These are phyloP conservation scores for Cutaneotrichosporon cavernicola DNA, from an alignment of 1,284 basidiomycete species.

Conservation along the genomic window DNA sequence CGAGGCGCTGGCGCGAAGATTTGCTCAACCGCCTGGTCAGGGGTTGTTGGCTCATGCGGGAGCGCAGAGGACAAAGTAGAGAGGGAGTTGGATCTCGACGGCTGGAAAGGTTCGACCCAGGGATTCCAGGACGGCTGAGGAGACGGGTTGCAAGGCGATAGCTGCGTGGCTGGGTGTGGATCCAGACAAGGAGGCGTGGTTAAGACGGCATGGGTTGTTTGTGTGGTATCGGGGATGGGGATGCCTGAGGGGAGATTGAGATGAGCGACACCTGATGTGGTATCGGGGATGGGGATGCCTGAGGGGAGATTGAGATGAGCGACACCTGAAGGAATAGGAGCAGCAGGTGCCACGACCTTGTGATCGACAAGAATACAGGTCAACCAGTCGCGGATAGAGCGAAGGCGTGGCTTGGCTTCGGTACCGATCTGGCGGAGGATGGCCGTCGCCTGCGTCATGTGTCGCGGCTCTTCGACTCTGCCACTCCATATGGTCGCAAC, in stretches of 20 bases:
- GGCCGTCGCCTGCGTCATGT: slow-evolving; percentile 8
- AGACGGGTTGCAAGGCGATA: neutral
- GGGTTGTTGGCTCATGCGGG: neutral
- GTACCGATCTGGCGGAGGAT: slow-evolving; percentile 15
- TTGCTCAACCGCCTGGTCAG: neutral
- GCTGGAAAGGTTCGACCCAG: slow-evolving; percentile 5
- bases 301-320: slow-evolving; percentile 3
- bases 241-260: slow-evolving; percentile 1
- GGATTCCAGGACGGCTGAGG: slow-evolving; percentile 1
- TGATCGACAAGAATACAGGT: slow-evolving; percentile 5
- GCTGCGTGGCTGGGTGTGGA: neutral
- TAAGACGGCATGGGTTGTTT: neutral
- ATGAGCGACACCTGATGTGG: neutral
- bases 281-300: slow-evolving; percentile 2
- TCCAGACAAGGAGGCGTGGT: neutral
- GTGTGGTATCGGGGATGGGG: slow-evolving; percentile 1
- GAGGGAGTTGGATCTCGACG: neutral
- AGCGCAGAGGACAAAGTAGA: neutral
- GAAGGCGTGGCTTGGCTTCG: slow-evolving; percentile 6
- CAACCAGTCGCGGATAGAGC: slow-evolving; percentile 11
- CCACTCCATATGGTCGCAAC: slow-evolving; percentile 17
- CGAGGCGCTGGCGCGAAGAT: neutral
- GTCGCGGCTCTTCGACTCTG: slow-evolving; percentile 7
- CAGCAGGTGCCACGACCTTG: neutral
- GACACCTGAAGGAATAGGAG: neutral